Evolutionary conservation across 371 early-diverging fungal species (phyloP).

Genomic region (Mucor saturninus): DNA sequence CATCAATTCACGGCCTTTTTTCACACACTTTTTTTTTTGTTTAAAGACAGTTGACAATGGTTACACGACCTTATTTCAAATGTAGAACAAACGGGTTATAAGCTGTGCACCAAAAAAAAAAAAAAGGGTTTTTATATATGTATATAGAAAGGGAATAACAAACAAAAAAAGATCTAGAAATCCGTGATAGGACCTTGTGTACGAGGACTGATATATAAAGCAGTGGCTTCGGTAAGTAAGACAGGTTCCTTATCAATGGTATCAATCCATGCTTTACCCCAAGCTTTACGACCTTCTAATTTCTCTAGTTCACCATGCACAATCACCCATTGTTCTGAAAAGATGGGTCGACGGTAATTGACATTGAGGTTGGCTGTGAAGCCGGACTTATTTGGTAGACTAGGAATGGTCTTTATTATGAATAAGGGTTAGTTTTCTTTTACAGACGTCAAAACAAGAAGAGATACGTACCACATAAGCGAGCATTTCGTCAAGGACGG

Average conservation of each 20-base stretch:
- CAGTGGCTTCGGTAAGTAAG: constrained; percentile 66
- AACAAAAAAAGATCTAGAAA: background rate
- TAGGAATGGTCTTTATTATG: constrained; percentile 50
- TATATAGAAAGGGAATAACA: background rate
- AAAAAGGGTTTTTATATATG: background rate
- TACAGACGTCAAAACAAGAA: background rate
- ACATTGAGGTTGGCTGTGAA: constrained; percentile 80
- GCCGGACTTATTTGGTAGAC: constrained; percentile 68
- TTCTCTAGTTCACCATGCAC: constrained; percentile 64
- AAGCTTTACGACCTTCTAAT: constrained; percentile 76
- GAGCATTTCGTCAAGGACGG: constrained; percentile 71
- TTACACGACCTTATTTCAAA: too few species aligned
- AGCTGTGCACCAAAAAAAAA: background rate
- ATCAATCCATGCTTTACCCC: constrained; percentile 65
- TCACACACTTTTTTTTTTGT: too few species aligned
- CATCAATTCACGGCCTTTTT: too few species aligned
- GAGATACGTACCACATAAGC: constrained; percentile 56
- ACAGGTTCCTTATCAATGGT: constrained; percentile 50
- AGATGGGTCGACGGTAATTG: constrained; percentile 73
- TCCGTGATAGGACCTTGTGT: constrained; percentile 30
- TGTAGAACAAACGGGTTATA: too few species aligned
- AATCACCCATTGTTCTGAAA: constrained; percentile 70
- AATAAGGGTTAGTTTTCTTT: too few species aligned
- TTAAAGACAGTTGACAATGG: too few species aligned
- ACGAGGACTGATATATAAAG: constrained; percentile 70